Evolutionary conservation across 495 filamentous ascomycete species (phyloP), one percentile per base, ranked within the genome.

Genomic region (Glutinoglossum americanum): DNA sequence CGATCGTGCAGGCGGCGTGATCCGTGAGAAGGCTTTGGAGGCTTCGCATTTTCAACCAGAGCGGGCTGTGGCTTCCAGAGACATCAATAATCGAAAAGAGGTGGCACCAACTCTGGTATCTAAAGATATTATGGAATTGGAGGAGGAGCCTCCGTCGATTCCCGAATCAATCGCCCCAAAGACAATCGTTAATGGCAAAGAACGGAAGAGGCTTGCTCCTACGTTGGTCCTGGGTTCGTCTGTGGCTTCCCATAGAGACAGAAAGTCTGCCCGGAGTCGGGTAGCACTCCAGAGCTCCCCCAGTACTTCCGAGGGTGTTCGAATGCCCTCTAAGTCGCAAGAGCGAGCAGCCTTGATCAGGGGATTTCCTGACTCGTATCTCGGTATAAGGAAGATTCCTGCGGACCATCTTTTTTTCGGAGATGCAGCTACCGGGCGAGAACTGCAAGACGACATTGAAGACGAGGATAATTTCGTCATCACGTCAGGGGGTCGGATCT

Each of bases 121-220:
- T 15, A 13, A 10, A 17, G 51, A 25, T 33, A 13, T 10, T 8
- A 25, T 25, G 4, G 6, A 7, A 17, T 30, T 25, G 26, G 51
- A 32, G 51, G 25, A 55, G 10, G 13, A 6, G 19, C 21, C 17
- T 6, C 23, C 70, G 35, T 71, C 65, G 4, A 73, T 75, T 37
- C 41, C n/a, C 3, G 41, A 1, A 4, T 19, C 41, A 3, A 21
- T 17, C 13, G 7, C 60, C 9, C 59, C 62, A 13, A 57, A 59
- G 4, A 11, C 21, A 27, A 62, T 61, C 28, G 56, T 59, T 39
- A 59, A 49, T n/a, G 39, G 56, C 17, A 55, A 64, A 49, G 62
- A 62, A 21, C 25, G 55, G 37, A 63, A 65, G 51, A 44, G 64
- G 57, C 26, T 66, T 15, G 57, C 61, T 13, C 67, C 68, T 15